These are phyloP conservation scores for Fusarium stilboides DNA, from an alignment of 2,329 filamentous ascomycete genomes.

Conservation along the genomic window DNA sequence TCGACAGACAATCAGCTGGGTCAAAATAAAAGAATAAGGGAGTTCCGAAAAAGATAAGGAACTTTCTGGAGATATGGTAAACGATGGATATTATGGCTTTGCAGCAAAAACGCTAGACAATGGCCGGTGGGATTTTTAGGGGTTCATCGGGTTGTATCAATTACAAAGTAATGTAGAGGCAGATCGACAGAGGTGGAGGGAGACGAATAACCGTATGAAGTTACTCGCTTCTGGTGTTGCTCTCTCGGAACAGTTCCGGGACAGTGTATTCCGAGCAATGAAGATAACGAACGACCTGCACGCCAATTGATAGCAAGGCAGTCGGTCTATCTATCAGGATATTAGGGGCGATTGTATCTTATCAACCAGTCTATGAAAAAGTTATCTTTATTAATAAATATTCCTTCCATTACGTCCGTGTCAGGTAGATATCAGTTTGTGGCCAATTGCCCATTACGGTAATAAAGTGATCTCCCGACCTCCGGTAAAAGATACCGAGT, in stretches of 20 bases:
- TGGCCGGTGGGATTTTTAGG: neutral
- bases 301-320: slow-evolving; percentile 5
- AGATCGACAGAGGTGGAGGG: neutral
- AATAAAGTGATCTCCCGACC: no score
- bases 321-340: neutral
- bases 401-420: neutral
- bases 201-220: neutral
- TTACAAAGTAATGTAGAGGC: neutral
- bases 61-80: neutral
- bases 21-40: no score
- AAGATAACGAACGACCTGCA: neutral
- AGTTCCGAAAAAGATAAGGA: no score
- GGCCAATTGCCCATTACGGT: no score
- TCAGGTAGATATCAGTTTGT: neutral
- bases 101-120: neutral
- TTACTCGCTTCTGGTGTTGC: neutral
- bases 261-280: neutral
- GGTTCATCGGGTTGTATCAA: neutral
- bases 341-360: neutral
- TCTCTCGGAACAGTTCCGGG: slow-evolving; percentile 11
- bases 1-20: no score
- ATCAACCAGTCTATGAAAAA: neutral
- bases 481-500: no score
- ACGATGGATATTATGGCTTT: neutral
- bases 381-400: neutral